phyloP scores from a whole-genome alignment of 441 rosid species.

The Manihot esculenta region DNA sequence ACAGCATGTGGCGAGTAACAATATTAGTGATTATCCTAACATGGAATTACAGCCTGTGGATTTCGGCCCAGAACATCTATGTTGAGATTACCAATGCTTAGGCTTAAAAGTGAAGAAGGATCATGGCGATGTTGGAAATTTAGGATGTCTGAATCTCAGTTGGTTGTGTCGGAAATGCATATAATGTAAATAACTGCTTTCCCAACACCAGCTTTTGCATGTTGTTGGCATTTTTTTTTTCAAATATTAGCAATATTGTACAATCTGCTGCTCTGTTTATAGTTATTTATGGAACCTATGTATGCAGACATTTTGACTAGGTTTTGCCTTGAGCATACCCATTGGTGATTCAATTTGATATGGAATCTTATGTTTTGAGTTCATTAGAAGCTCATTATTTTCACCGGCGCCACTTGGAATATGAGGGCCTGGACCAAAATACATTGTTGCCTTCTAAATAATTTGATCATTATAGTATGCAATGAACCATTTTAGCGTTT shows the following conservation, averaged over 20 bases:
- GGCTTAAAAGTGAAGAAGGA: conserved; percentile 11
- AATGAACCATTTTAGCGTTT: too few relatives aligned
- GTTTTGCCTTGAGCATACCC: too few relatives aligned
- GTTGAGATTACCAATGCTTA: background rate
- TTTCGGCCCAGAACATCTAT: background rate
- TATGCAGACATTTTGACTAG: too few relatives aligned
- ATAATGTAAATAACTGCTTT: conserved; percentile 27
- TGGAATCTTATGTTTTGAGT: too few relatives aligned
- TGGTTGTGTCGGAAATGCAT: conserved; percentile 1
- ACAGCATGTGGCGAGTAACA: background rate
- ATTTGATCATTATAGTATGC: too few relatives aligned
- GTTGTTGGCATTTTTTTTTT: conserved; percentile 9
- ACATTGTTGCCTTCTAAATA: too few relatives aligned
- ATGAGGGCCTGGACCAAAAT: too few relatives aligned
- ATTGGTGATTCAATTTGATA: too few relatives aligned
- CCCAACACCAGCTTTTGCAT: background rate
- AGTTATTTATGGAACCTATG: background rate
- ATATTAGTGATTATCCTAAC: background rate
- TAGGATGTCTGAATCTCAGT: background rate
- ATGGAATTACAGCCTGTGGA: conserved; percentile 13
- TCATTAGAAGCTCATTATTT: too few relatives aligned
- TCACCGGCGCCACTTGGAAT: too few relatives aligned
- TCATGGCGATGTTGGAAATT: conserved; percentile 10
- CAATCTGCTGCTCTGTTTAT: background rate
- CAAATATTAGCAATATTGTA: too few relatives aligned